Evolutionary conservation across 1,284 basidiomycete species (phyloP).

Genomic region (Cystobasidium sp.): DNA sequence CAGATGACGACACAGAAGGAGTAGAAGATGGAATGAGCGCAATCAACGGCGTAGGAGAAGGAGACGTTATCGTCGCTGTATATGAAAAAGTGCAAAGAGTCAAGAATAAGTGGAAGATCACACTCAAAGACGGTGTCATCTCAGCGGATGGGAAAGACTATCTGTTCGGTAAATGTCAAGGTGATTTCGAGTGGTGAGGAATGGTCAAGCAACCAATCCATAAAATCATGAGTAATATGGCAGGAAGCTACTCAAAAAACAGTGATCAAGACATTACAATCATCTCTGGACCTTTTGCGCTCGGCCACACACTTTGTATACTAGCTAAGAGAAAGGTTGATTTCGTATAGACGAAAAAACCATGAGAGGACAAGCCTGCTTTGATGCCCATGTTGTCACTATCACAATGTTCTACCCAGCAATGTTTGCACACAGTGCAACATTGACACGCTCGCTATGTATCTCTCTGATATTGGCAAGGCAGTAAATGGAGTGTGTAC

Average conservation of each 20-base stretch:
- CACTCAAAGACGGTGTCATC: slow-evolving; percentile 98
- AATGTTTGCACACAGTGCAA: too few relatives aligned
- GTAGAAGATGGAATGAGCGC: slow-evolving; percentile 60
- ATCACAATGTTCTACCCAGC: too few relatives aligned
- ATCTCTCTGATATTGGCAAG: too few relatives aligned
- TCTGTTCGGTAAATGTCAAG: slow-evolving; percentile 89
- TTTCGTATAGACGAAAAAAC: too few relatives aligned
- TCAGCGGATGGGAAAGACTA: slow-evolving; percentile 97
- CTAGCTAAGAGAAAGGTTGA: not conserved
- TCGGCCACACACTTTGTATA: not conserved
- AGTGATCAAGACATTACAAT: not conserved
- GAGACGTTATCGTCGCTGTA: slow-evolving; percentile 95
- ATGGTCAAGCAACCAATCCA: too few relatives aligned
- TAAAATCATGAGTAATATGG: too few relatives aligned
- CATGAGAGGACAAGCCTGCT: too few relatives aligned
- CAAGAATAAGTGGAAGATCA: slow-evolving; percentile 99
- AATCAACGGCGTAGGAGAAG: slow-evolving; percentile 61
- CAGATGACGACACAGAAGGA: slow-evolving; percentile 73
- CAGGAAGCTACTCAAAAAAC: not conserved
- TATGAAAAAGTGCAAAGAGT: slow-evolving; percentile 96
- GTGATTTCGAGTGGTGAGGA: slow-evolving; percentile 49
- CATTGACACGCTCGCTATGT: too few relatives aligned
- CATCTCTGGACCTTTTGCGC: not conserved
- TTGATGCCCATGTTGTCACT: too few relatives aligned
- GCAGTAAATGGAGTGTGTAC: too few relatives aligned